Evolutionary conservation across 139 green algal genomes (phyloP), one percentile per base, ranked within the genome.

Genomic region (Chlorokybus atmophyticus): DNA sequence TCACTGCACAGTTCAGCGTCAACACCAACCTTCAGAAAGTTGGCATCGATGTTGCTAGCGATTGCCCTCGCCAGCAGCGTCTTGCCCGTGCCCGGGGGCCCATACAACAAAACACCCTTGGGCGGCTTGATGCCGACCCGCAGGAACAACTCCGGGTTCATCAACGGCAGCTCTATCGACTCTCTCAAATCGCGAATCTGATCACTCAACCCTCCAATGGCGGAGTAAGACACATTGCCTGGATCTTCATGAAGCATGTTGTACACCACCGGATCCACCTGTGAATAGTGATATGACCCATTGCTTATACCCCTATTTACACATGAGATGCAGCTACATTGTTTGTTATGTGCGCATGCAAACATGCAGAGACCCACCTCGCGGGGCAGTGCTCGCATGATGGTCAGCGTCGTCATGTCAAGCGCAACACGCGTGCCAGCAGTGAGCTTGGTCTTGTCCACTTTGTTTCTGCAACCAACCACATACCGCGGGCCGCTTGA

Each of bases 401-500:
- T 96, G 52, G 92, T 99, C 32, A 99, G 86, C 0, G 92, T 99
- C 4, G 92, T 98, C 79, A 98, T 96, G 72, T 99, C 92, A 31
- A 99, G 81, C 3, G 91, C 79, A 25, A 99, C 92, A 21, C 92
- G 83, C 6, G 92, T 95, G 57, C 87, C 86, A 23, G 80, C 70
- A 2, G 62, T 80, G 3, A 99, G 82, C 73, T 94, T 95, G 28
- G 60, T 31, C 63, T 93, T 93, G 67, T 99, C 87, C 29, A 99
- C 83, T 67, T 98, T 97, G 64, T 58, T 86, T 7, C 92, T 76
- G 66, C 85, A 94, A 23, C 90, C 92, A 38, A 99, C 92, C 28
- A 99, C 90, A 62, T 99, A 99, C 17, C 92, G 79, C 3, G 92
- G 92, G 0, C 92, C 92, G 51, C 80, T 93, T 81, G 83, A 94